phyloP scores from a whole-genome alignment of 139 green algal genomes.

The Chlorella vulgaris region DNA sequence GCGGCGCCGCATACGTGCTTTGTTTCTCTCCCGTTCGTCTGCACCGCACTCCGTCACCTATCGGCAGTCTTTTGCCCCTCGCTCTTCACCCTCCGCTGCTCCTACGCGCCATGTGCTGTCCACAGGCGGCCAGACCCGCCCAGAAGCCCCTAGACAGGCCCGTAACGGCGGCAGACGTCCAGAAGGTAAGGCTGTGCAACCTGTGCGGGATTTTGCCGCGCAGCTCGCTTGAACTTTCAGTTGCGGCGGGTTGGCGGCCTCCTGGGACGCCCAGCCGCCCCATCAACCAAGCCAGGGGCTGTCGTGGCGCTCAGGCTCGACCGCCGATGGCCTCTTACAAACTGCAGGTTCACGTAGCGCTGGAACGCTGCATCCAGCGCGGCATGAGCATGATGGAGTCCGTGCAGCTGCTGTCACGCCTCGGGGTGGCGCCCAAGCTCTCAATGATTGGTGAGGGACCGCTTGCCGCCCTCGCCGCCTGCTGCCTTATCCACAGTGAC shows the following conservation, averaged over 20 bases:
- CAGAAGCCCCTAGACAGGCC: background rate
- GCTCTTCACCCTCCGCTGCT: background rate
- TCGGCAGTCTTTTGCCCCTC: background rate
- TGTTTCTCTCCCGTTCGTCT: background rate
- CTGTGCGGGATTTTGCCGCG: background rate
- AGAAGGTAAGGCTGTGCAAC: background rate
- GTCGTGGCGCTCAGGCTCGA: background rate
- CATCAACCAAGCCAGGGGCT: background rate
- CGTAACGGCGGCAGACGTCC: slow-evolving; percentile 4
- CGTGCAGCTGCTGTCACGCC: background rate
- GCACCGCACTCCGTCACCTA: background rate
- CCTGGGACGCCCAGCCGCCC: background rate
- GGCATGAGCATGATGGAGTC: slow-evolving; percentile 21
- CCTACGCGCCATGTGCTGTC: background rate
- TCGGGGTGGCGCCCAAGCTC: slow-evolving; percentile 32
- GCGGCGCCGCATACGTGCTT: no score
- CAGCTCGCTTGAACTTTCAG: background rate
- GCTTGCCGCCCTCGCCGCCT: background rate
- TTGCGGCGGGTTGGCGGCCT: background rate
- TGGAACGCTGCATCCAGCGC: slow-evolving; percentile 37
- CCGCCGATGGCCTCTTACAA: background rate
- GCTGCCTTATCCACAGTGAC: no score
- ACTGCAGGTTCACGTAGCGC: slow-evolving; percentile 35
- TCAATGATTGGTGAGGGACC: slow-evolving; percentile 11
- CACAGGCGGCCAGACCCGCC: background rate